A percentile compares a stretch with the other conserved stretches of the same genome.
Conservation (phyloP, 495 filamentous ascomycete species). For the Trichoderma parareesei region DNA sequence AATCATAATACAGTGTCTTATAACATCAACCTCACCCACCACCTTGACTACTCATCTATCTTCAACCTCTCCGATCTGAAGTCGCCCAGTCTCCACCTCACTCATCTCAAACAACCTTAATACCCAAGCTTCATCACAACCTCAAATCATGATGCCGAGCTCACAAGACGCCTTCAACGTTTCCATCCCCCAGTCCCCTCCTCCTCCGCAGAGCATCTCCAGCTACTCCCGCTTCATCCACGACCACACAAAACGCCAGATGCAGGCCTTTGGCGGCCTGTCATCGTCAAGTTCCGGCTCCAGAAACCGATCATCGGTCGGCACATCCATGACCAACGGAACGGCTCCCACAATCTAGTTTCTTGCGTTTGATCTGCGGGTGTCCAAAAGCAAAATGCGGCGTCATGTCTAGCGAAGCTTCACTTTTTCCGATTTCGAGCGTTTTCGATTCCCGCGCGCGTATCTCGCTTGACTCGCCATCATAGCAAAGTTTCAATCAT, state of each 20-base stretch:
- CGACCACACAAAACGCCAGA: constrained; percentile 44
- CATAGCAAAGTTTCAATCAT: background rate
- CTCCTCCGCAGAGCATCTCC: constrained; percentile 35
- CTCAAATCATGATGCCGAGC: constrained; percentile 27
- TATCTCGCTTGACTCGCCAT: background rate
- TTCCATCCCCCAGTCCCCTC: constrained; percentile 27
- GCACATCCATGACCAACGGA: constrained; percentile 8
- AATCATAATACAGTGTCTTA: too few species aligned
- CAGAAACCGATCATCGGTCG: background rate
- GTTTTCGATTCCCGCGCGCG: background rate
- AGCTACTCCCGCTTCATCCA: constrained; percentile 42
- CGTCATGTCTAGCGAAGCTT: background rate
- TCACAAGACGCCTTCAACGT: constrained; percentile 21
- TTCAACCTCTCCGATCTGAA: background rate
- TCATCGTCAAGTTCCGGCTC: background rate
- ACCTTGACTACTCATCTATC: too few species aligned
- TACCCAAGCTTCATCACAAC: background rate
- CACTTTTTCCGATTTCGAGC: background rate
- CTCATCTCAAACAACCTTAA: background rate
- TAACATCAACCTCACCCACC: too few species aligned
- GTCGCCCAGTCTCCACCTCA: background rate
- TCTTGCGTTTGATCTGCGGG: background rate
- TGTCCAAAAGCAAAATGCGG: background rate
- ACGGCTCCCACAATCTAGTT: background rate
- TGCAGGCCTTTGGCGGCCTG: constrained; percentile 34